Conservation (phyloP, 2,329 filamentous ascomycete genomes). For the Venturia pyrina region DNA sequence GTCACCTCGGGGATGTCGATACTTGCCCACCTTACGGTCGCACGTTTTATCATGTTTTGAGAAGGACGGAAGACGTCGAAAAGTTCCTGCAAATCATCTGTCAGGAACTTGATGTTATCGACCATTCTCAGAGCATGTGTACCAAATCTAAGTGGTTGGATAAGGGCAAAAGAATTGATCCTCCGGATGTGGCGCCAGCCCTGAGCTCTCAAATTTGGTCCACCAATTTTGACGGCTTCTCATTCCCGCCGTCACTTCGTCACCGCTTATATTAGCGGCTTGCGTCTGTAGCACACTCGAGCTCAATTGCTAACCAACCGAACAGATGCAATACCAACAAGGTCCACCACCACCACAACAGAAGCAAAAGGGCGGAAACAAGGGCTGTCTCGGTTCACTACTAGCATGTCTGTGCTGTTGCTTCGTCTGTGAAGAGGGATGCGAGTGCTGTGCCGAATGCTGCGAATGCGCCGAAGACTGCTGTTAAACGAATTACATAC, state of each 20-base stretch:
- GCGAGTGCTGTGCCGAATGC: constrained; percentile 50
- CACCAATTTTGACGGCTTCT: background rate
- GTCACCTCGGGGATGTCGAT: background rate
- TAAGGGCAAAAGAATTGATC: background rate
- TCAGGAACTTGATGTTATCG: background rate
- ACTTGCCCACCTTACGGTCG: background rate
- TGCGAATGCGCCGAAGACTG: constrained; percentile 10
- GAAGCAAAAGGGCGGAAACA: constrained; percentile 35
- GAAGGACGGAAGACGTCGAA: background rate
- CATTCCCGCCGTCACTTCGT: background rate
- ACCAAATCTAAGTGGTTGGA: background rate
- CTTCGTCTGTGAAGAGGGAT: constrained; percentile 54
- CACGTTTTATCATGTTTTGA: background rate
- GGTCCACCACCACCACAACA: constrained; percentile 29
- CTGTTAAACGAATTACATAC: background rate
- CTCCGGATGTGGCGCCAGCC: background rate
- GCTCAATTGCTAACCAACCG: background rate
- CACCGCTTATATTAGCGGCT: background rate
- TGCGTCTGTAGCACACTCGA: background rate
- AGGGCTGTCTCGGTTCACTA: constrained; percentile 12
- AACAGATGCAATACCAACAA: constrained; percentile 42
- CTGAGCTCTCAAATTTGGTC: background rate
- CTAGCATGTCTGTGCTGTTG: constrained; percentile 51
- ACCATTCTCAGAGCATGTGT: background rate
- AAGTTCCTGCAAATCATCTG: background rate